Percentiles rank a stretch among this genome's conserved stretches.
These are phyloP conservation scores for Linnemannia elongata DNA, from an alignment of 192 early-diverging fungal species.

Conservation along the genomic window DNA sequence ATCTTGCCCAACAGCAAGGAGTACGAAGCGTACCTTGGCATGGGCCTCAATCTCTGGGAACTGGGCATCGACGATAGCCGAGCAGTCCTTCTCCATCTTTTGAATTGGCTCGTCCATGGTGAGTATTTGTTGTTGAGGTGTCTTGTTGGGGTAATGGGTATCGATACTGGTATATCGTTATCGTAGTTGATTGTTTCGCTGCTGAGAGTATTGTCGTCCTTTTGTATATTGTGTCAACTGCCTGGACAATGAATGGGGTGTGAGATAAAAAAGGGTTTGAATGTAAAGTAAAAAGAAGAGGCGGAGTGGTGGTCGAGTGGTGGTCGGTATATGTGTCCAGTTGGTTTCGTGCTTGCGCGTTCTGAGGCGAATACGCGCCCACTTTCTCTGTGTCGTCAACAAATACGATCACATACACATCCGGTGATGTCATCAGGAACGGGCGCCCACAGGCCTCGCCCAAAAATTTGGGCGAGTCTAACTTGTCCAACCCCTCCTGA, in stretches of 20 bases:
- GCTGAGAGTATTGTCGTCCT: not conserved
- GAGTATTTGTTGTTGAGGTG: not conserved
- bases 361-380: slow-evolving; percentile 4
- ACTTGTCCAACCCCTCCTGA: not conserved
- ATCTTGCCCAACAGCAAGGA: not conserved
- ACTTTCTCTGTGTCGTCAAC: not conserved
- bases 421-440: not conserved
- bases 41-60: slow-evolving; percentile 83
- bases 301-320: not conserved
- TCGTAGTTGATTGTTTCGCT: not conserved
- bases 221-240: not conserved
- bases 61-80: slow-evolving; percentile 79
- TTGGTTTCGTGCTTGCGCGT: slow-evolving; percentile 2
- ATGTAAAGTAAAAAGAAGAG: not conserved
- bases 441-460: not conserved
- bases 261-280: not conserved
- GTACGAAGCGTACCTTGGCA: slow-evolving; percentile 64
- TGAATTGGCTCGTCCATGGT: slow-evolving; percentile 67
- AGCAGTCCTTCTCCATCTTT: slow-evolving; percentile 97
- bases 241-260: not conserved
- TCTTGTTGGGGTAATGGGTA: not conserved
- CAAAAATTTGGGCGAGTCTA: not conserved
- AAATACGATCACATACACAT: not conserved
- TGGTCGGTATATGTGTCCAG: not conserved
- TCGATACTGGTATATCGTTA: not conserved